Evolutionary conservation across 805 yeast species (phyloP), one percentile per base, ranked within the genome.

Genomic region (Saccharomycopsis selenospora): DNA sequence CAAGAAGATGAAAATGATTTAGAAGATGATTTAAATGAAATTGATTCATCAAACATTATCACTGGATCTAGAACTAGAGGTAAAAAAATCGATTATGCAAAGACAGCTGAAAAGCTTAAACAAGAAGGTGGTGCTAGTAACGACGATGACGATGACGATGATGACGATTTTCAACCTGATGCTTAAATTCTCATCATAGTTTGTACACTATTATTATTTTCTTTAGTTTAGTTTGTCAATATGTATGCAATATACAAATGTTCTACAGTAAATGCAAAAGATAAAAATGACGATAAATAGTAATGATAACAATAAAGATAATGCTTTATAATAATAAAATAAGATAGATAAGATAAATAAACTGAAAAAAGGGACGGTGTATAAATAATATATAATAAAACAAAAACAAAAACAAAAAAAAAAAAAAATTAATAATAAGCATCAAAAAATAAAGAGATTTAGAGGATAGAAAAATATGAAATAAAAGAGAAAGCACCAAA

Each of bases 41-140:
- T 89, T 56, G 95, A 86, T 60, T 72, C 83, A 36, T 69, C 88
- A 36, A 90, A 89, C 66, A 88, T 89, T 62, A 88, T 88, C 55
- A 73, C 83, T 14, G 93, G 95, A 11, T 75, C 95, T 66, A 85
- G 96, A 71, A 89, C 96, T 5, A 77, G 97, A 57, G 95, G 96
- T 13, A 84, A 81, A 60, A 84, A 82, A 17, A 83, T 90, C 57
- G 96, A 89, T 66, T 89, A 84, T 64, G 72, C 79, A 49, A 82
- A 85, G 66, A 88, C 95, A 13, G 85, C 88, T 18, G 84, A 78
- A 56, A 77, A 85, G 61, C 66, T 86, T 58, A 79, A 76, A 46
- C 68, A 67, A 50, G 69, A 68, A 36, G 67, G 8, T 65, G 62
- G 24, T 63, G 75, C 69, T 24, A 78, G 72, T 2, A 76, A 68